phyloP scores from a whole-genome alignment of 2,329 filamentous ascomycete species.

The Neophaeococcomyces aloes region DNA sequence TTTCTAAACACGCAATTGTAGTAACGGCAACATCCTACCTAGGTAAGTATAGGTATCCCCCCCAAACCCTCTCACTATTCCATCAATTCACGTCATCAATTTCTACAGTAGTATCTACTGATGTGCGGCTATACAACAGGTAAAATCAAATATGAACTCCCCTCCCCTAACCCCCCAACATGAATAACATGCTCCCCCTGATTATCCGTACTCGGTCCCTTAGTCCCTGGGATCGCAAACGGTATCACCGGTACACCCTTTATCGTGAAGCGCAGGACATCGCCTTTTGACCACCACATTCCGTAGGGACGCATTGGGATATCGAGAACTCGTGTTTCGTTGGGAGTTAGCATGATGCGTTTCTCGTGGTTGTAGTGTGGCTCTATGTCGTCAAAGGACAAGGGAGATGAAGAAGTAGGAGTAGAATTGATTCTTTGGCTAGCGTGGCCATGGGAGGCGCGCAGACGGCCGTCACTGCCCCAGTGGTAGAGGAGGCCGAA shows the following conservation, averaged over 20 bases:
- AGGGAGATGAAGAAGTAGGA: too few species aligned
- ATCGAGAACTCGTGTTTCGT: background rate
- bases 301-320: background rate
- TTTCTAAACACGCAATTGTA: too few species aligned
- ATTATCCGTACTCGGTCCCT: background rate
- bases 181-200: background rate
- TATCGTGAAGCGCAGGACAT: background rate
- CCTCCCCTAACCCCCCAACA: background rate
- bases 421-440: too few species aligned
- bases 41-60: too few species aligned
- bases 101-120: too few species aligned
- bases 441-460: background rate
- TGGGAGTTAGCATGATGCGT: background rate
- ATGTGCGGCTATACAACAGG: slow-evolving; percentile 3
- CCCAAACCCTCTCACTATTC: too few species aligned
- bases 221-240: background rate
- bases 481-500: slow-evolving; percentile 1
- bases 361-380: background rate
- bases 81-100: too few species aligned
- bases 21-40: too few species aligned
- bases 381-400: background rate
- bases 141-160: background rate
- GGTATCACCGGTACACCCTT: background rate
- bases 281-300: background rate
- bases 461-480: background rate